Evolutionary conservation across 2,329 filamentous ascomycete genomes (phyloP).

Genomic region (Exophiala viscosa): DNA sequence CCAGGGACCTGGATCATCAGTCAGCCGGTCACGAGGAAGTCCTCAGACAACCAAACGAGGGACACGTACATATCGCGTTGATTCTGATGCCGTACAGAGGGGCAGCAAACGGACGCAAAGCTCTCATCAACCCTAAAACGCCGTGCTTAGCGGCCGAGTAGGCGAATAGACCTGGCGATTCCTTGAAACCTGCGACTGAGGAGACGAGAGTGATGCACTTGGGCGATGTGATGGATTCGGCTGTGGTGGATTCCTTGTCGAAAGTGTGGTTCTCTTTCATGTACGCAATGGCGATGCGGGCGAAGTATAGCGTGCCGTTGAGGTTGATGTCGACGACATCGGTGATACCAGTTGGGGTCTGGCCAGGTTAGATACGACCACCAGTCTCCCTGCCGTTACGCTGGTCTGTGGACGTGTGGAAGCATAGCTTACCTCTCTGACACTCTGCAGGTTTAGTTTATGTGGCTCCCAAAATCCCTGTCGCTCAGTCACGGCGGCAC

Average conservation of each 20-base stretch:
- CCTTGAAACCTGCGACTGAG: constrained; percentile 49
- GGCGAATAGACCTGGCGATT: constrained; percentile 46
- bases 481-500: constrained; percentile 46
- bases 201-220: constrained; percentile 45
- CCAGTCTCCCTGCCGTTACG: no score
- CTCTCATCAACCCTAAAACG: constrained; percentile 49
- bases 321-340: constrained; percentile 36
- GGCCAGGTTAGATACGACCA: not conserved
- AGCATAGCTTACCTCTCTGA: constrained; percentile 15
- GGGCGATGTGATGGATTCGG: constrained; percentile 15
- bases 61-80: constrained; percentile 39
- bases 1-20: constrained; percentile 36
- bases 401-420: not conserved
- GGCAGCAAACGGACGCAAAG: constrained; percentile 39
- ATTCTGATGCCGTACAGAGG: constrained; percentile 40
- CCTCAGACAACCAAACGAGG: not conserved
- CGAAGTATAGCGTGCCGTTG: constrained; percentile 45
- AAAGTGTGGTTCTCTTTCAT: constrained; percentile 33
- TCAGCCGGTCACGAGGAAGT: not conserved
- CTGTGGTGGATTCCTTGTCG: constrained; percentile 7
- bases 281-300: constrained; percentile 50
- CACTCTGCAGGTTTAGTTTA: constrained; percentile 18
- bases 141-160: constrained; percentile 51
- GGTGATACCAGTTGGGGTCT: constrained; percentile 21
- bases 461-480: constrained; percentile 24